phyloP scores from a whole-genome alignment of 345 rosid species.

The Punica granatum region DNA sequence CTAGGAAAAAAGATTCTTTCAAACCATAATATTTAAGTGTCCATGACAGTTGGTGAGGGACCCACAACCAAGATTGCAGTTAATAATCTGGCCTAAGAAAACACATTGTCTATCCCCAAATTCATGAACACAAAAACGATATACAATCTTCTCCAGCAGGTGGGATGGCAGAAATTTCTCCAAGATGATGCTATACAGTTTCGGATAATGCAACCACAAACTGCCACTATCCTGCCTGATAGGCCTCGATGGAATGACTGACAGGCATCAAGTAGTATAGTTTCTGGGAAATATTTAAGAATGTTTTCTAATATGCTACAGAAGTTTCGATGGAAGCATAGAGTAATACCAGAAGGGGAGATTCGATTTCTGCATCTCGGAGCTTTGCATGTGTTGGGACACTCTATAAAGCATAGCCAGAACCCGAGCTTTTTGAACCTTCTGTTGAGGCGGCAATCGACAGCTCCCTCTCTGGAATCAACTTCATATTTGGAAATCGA shows the following conservation, averaged over 20 bases:
- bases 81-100: background rate
- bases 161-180: background rate
- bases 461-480: background rate
- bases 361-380: background rate
- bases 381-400: background rate
- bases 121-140: background rate
- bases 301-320: background rate
- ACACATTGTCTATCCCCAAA: no score
- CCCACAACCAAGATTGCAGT: background rate
- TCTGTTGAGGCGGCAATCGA: background rate
- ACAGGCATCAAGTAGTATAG: background rate
- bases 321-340: background rate
- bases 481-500: conserved; percentile 56
- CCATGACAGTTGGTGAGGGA: background rate
- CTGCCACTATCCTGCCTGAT: background rate
- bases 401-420: background rate
- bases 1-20: background rate
- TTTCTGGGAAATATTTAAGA: background rate
- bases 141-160: background rate
- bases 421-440: background rate
- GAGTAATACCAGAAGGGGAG: background rate
- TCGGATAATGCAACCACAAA: background rate
- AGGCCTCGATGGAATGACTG: background rate
- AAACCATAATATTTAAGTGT: background rate
- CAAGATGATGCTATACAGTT: background rate